Evolutionary conservation across 257 asterid genomes (phyloP).

Genomic region (Cinchona pubescens): DNA sequence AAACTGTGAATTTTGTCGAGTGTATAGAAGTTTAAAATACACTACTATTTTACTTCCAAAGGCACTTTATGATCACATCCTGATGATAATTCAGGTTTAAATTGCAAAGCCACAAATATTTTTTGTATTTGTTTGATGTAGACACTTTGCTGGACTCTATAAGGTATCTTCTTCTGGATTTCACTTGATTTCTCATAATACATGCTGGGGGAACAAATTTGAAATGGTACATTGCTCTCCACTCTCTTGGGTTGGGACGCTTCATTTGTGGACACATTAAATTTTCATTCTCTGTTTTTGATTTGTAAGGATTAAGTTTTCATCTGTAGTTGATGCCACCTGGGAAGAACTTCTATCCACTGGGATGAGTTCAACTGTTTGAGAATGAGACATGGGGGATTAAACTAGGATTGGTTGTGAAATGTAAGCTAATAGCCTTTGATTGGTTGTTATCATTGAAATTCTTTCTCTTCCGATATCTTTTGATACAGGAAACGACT

Average conservation of each 20-base stretch:
- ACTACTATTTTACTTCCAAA: background rate
- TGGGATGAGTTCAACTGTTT: background rate
- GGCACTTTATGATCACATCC: background rate
- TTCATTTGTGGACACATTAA: background rate
- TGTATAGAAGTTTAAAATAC: background rate
- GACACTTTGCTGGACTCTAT: background rate
- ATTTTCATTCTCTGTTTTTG: background rate
- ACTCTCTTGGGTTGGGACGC: background rate
- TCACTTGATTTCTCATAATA: background rate
- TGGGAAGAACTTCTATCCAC: background rate
- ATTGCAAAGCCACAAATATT: background rate
- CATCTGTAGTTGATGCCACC: background rate
- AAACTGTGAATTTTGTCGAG: background rate
- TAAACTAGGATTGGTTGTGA: background rate
- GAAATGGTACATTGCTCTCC: background rate
- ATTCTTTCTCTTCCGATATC: background rate
- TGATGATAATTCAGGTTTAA: background rate
- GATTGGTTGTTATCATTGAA: background rate
- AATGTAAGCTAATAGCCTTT: background rate
- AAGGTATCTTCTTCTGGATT: constrained; percentile 1
- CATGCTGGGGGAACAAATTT: background rate
- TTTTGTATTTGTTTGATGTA: background rate
- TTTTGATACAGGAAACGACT: constrained; percentile 63
- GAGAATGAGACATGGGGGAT: background rate
- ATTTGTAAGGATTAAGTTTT: background rate